Base-by-base conservation (phyloP, 2,329 filamentous ascomycete genomes). In the Verticillium klebahnii region DNA sequence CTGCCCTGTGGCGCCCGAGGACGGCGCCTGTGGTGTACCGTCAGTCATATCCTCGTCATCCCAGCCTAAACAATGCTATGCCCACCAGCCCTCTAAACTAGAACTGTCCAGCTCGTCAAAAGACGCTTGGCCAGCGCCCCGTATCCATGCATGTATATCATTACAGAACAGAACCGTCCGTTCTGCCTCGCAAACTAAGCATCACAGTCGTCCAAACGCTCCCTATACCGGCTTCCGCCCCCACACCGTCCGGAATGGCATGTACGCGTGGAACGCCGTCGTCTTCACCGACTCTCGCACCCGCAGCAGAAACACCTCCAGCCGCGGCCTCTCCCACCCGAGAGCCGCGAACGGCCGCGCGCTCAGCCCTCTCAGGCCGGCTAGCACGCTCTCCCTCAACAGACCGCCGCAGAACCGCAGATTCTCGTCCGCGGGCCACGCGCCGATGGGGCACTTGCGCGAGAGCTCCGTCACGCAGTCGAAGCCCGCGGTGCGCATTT, bases 371-470 rank as follows among this genome's bases (percentile, higher is more conserved):
- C 74, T 68, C 31, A 80, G 70, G 2, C 77, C 77, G 69, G 74
- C 73, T 67, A 77, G 71, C 59, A 77, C 69, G 4, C 75, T 75
- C 31, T 80, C 78, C 37, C 78, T 72, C 62, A 82, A 67, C 29
- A 82, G 74, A 36, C 79, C 71, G 1, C 81, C 81, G 64, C 78
- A 81, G 50, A 64, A 58, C 9, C 65, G 62, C 50, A 64, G 45
- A 39, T 78, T 73, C 56, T 77, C 74, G 23, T 81, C 73, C 3
- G 76, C 73, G 31, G 72, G 67, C 82, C 82, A 84, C 3, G 75
- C 70, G 17, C 82, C 82, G 1, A 83, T 68, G 4, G 82, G 82
- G 8, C 76, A 77, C 67, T 83, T 82, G 29, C 80, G 75, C 25
- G 72, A 72, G 63, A 78, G 75, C 66, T 76, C 74, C 4, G 66